Evolutionary conservation across 1,139 yeast species (phyloP), one percentile per base, ranked within the genome.

Genomic region (Yamadazyma epiphylla): DNA sequence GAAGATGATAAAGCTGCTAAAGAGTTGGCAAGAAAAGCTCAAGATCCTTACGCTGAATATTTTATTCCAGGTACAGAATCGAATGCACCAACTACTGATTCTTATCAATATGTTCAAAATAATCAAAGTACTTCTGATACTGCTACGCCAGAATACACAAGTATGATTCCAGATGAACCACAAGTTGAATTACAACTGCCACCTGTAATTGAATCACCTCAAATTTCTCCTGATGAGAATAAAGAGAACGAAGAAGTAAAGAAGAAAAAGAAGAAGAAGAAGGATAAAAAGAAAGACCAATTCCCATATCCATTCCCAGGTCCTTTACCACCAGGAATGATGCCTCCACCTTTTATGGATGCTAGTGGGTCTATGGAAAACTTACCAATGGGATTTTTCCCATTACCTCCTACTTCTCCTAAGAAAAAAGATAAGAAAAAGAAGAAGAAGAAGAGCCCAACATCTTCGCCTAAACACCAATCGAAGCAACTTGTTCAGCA

Each of bases 41-140:
- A 49, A 32, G 51, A 52, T 29, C 59, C 59, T 3, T 53, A 54
- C 30, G 37, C 43, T 3, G 35, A 41, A 7, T 43, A 41, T 25
- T 33, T 13, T 19, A 30, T 42, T 15, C 45, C 43, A 11, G 42
- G 42, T 4, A 37, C 27, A 11, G 20, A 21, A 28, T 16, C 32
- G 4, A 14, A 22, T 19, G 22, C 26, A n/a, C 28, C 38, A 8
- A 28, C 19, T 15, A 7, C 20, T 7, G 7, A 7, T 7, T 17
- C 20, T 7, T 7, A 17, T 7, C 20, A 17, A 17, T 17, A 17
- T 17, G 9, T 10, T 17, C 9, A 7, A 7, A 17, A 17, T 17
- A n/a, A n/a, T n/a, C n/a, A n/a, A n/a, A n/a, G n/a, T n/a, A n/a
- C n/a, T n/a, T n/a, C n/a, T n/a, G n/a, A n/a, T n/a, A n/a, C n/a